Evolutionary conservation across 192 early-diverging fungal genomes (phyloP), one percentile per base, ranked within the genome.

Genomic region (Pilobolus umbonatus): DNA sequence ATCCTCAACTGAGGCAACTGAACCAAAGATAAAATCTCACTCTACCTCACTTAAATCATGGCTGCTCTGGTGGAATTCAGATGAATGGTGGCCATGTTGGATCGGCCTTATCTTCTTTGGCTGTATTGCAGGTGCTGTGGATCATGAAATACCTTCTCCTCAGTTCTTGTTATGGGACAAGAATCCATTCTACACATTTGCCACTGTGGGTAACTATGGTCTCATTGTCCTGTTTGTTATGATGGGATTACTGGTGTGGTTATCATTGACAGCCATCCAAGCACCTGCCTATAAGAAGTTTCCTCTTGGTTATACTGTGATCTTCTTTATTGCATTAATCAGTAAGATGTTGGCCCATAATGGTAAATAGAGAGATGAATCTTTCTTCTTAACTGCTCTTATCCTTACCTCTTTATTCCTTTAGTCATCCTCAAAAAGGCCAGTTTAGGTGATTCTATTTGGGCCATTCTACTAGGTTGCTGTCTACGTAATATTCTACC

Each of bases 81-180:
- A 77, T 48, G 78, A 80, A 44, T 80, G 78, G 78, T 77, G 75
- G 78, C 61, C 78, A 9, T 77, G 75, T 49, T 80, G 78, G 78
- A 76, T 80, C 22, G 78, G 78, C 15, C 61, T 80, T 19, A 59
- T 77, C 21, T 69, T 80, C 46, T 75, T 80, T 54, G 75, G 68
- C 11, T 43, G 69, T 30, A 65, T 80, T 32, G 55, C 61, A 11
- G 49, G 57, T 17, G 68, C 71, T 15, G 78, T 80, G 6, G 65
- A 58, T 8, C 47, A 75, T 48, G 60, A 43, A 15, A 67, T 80
- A 28, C 71, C 75, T 9, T 62, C 66, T 21, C 75, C 78, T 3
- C 49, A 64, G 11, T 80, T 80, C 58, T 25, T 56, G 5, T 38
- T 40, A 5, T 80, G 78, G 78, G 40, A 38, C 15, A 3, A 15